Conservation (phyloP, 441 rosid species). For the Corymbia citriodora region DNA sequence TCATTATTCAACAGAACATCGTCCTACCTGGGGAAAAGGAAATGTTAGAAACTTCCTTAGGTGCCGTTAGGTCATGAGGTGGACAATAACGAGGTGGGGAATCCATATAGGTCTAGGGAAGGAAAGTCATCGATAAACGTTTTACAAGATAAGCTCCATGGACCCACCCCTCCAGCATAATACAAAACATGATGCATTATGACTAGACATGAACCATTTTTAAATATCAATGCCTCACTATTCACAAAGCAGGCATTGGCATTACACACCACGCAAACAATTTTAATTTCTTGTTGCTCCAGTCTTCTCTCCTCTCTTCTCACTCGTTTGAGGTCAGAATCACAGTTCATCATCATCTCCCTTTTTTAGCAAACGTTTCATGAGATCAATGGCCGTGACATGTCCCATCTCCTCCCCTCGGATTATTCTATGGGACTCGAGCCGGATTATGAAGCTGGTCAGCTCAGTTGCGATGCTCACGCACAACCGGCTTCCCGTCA, state of each 20-base stretch:
- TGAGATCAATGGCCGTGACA: constrained; percentile 35
- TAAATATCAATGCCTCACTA: background rate
- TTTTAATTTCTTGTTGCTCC: background rate
- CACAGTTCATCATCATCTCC: background rate
- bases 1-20: background rate
- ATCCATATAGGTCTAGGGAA: background rate
- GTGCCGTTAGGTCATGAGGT: accelerated
- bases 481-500: constrained; percentile 24
- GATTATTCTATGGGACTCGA: constrained; percentile 19
- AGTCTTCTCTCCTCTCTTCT: background rate
- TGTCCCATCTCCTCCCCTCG: constrained; percentile 30
- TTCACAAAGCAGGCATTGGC: background rate
- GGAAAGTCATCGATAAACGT: background rate
- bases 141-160: background rate
- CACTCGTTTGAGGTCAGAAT: background rate
- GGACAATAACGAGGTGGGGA: background rate
- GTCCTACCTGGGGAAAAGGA: background rate
- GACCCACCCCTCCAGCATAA: background rate
- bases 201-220: background rate
- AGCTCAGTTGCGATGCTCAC: constrained; percentile 29
- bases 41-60: background rate
- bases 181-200: background rate
- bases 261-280: background rate
- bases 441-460: constrained; percentile 17
- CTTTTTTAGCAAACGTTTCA: background rate